Conservation (phyloP, 2,329 filamentous ascomycete species). For the Colletotrichum horii region DNA sequence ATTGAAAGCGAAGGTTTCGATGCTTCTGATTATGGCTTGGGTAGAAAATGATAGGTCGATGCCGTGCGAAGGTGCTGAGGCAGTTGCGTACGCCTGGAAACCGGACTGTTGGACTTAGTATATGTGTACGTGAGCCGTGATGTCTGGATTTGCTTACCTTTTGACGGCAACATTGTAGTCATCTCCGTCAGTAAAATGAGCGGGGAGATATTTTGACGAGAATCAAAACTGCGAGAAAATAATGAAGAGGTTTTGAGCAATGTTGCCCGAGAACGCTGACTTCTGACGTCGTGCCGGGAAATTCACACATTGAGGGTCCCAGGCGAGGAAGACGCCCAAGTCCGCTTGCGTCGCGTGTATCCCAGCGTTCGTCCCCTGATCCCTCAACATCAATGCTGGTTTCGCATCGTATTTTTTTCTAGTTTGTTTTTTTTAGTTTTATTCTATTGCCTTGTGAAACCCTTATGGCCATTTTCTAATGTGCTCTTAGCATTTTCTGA, state of each 20-base stretch:
- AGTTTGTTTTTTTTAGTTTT: rapidly evolving
- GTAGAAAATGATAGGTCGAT: rapidly evolving
- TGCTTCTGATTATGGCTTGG: rapidly evolving
- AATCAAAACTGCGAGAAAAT: neutral
- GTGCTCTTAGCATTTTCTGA: neutral
- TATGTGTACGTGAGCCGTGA: neutral
- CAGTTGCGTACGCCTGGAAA: neutral
- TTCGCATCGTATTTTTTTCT: neutral
- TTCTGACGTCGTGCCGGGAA: neutral
- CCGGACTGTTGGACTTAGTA: neutral
- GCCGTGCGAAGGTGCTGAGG: neutral
- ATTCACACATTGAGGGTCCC: neutral
- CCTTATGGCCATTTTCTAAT: neutral
- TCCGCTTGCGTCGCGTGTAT: neutral
- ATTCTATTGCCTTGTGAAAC: no score
- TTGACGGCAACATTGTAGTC: neutral
- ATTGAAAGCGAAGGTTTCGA: neutral
- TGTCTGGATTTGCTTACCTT: neutral
- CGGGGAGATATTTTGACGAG: no score
- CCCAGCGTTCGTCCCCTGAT: neutral
- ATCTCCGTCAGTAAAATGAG: neutral
- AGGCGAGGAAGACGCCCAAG: neutral
- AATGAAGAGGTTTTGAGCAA: neutral
- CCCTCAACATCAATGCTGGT: neutral
- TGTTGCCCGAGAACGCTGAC: neutral